Base-by-base conservation (phyloP, 306 rosid species). In the Potentilla sterilis region DNA sequence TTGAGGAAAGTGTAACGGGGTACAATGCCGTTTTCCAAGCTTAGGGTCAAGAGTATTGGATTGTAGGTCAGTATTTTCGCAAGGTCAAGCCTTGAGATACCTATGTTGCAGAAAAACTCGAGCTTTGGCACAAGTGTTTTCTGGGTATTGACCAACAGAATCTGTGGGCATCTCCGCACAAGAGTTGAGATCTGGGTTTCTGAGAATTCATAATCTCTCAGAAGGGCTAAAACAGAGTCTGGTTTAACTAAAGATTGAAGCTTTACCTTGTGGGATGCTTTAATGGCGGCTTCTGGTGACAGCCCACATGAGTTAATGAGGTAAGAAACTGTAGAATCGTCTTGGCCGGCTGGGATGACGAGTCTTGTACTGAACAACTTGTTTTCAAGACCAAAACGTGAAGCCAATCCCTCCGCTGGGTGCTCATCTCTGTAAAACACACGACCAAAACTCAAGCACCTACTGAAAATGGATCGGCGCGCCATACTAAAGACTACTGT, bases 91-190 rank as follows among this genome's bases (percentile, higher is more conserved):
- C 47, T 43, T 43, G 47, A 43, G 2, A 43, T 43, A 1, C 47
- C 47, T 43, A 43, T 43, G 12, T 85, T 78, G 70, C 43, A 41
- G 77, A 81, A 75, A 72, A 78, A 81, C 64, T 70, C 78, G 18
- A 84, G 47, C 66, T 84, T 84, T n/a, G 87, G 85, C 55, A 67
- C 14, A 68, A 83, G 77, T 5, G 73, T 80, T 16, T 72, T 77
- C 14, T 68, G 44, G 46, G 77, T 51, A 68, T 80, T 19, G 19
- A 75, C 40, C n/a, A 63, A 15, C 12, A 84, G 82, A 28, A 68
- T 6, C 10, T 11, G 2, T 3, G 87, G 85, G 42, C 49, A 34
- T 7, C 1, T 43, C 71, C 4, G 65, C 15, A 84, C 80, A 24
- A 84, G 19, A 13, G 47, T 55, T 19, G 83, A 69, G 69, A 84